Percentiles rank a stretch among this genome's conserved stretches.
These are phyloP conservation scores for Endotrypanum monterogeii DNA, from an alignment of 208 protist species.

Conservation along the genomic window DNA sequence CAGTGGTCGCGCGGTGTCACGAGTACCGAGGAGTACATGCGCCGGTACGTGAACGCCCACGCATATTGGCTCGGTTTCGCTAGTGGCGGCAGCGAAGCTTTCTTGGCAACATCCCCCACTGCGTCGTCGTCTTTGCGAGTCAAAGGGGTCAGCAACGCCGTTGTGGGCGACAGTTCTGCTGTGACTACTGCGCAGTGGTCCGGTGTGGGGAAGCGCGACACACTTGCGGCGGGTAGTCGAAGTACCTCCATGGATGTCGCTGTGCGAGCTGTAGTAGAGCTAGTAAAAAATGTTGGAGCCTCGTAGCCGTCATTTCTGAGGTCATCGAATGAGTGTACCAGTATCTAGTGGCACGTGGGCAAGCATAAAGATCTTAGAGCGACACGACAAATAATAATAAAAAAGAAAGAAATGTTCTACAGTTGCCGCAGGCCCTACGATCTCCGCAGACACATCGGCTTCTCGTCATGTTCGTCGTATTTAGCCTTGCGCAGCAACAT, in stretches of 20 bases:
- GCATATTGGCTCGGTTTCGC: conserved; percentile 83
- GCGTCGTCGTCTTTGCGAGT: conserved; percentile 25
- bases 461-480: no score
- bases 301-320: neutral
- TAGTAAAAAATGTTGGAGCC: neutral
- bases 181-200: conserved; percentile 50
- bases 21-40: conserved; percentile 55
- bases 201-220: conserved; percentile 25
- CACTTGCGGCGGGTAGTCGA: conserved; percentile 56
- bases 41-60: conserved; percentile 65
- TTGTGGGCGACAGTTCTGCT: conserved; percentile 75
- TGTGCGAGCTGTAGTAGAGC: conserved; percentile 36
- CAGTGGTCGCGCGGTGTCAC: conserved; percentile 41
- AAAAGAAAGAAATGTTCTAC: no score
- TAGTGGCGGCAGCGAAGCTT: conserved; percentile 56
- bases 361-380: no score
- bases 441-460: no score
- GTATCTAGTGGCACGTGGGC: neutral
- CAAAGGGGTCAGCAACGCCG: conserved; percentile 39
- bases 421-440: no score
- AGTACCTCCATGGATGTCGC: conserved; percentile 57
- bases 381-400: no score
- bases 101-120: conserved; percentile 29
- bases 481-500: no score
- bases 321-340: neutral